A percentile compares a stretch with the other conserved stretches of the same genome.
Conservation (phyloP, 169 alveolate genomes). For the Besnoitia besnoiti region DNA sequence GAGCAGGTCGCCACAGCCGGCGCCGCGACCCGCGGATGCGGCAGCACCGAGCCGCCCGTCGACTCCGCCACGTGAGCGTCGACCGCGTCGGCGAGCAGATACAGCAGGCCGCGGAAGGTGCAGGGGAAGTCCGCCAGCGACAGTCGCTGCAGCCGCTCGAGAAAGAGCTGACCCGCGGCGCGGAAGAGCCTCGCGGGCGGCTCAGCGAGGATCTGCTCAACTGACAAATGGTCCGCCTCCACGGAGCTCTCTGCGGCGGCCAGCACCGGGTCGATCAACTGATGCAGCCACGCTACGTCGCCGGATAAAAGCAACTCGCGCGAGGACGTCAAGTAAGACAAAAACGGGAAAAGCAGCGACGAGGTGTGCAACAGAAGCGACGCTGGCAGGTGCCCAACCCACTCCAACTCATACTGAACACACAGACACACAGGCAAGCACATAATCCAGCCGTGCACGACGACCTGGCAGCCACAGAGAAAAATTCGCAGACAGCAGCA, state of each 20-base stretch:
- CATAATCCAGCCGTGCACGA: too few species aligned
- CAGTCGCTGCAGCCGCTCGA: neutral
- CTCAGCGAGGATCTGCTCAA: neutral
- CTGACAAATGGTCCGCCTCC: neutral
- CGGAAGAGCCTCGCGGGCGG: neutral
- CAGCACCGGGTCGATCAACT: slow-evolving; percentile 31
- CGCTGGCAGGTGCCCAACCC: slow-evolving; percentile 54
- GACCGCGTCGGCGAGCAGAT: slow-evolving; percentile 5
- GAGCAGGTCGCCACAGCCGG: neutral
- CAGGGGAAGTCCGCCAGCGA: neutral
- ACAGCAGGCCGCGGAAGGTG: slow-evolving; percentile 23
- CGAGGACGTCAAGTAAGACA: neutral
- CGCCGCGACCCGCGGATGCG: neutral
- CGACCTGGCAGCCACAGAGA: too few species aligned
- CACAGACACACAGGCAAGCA: neutral
- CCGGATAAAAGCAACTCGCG: slow-evolving; percentile 12
- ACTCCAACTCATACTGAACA: slow-evolving; percentile 52
- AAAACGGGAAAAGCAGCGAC: slow-evolving; percentile 34
- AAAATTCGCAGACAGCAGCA: too few species aligned
- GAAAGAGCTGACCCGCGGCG: neutral
- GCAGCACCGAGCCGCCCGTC: neutral
- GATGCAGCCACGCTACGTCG: slow-evolving; percentile 41
- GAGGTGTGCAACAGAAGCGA: slow-evolving; percentile 16
- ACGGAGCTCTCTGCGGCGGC: slow-evolving; percentile 6
- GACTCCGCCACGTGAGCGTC: neutral